Evolutionary conservation across 2,329 filamentous ascomycete species (phyloP), one percentile per base, ranked within the genome.

Genomic region (Exophiala oligosperma): DNA sequence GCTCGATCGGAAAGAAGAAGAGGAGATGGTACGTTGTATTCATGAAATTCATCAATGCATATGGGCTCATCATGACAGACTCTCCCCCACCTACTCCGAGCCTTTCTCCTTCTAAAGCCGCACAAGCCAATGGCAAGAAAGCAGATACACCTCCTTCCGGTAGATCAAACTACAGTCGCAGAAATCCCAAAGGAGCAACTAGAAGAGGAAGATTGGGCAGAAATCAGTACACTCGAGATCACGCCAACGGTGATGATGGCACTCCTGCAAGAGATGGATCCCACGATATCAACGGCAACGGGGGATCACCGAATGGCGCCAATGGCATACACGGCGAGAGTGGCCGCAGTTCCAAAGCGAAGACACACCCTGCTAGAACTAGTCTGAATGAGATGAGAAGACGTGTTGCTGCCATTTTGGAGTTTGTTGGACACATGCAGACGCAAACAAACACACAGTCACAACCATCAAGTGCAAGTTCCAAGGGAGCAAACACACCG

Each of bases 381-480:
- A 92, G 87, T 28, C 90, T 95, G 86, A 87, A 87, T 59, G 92
- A 96, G 70, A 92, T 96, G 85, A 91, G 90, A 74, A 85, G 90
- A 64, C 87, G 91, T 8, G 91, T 92, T 4, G 84, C 89, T 3
- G 89, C 84, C 21, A 95, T 97, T 70, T 81, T 96, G 59, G 91
- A 94, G 66, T 97, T 93, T 69, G 96, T 97, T 63, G 88, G 89
- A 3, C 86, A 91, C 64, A 93, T 91, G 57, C 92, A 97, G 72
- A 81, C 96, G 5, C 92, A 97, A 69, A 83, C 96, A 91, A 90
- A 1, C 85, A 84, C 29, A 72, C 74, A 76, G 61, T 79, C 74
- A 78, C 67, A 73, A 51, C 66, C 60, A 35, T 52, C 55, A 17
- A 59, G 52, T 52, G 68, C 67, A 72, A 72, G 73, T 47, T 54